Evolutionary conservation across 2,329 filamentous ascomycete species (phyloP).

Genomic region (Colletotrichum godetiae): DNA sequence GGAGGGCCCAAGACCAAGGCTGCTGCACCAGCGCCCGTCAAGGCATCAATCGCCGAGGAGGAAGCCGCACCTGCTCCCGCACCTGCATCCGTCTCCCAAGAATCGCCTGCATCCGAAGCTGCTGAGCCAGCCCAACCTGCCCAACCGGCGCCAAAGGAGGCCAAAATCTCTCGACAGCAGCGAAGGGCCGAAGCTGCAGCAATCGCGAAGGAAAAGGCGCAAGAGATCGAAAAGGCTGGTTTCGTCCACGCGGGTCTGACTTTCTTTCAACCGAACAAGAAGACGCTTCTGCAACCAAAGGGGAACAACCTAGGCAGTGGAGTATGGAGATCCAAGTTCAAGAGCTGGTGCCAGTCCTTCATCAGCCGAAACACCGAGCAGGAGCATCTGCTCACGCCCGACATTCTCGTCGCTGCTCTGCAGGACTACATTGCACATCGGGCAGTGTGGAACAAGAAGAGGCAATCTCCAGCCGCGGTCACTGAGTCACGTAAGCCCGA

Average conservation of each 20-base stretch:
- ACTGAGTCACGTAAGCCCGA: conserved; percentile 23
- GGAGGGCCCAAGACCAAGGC: conserved; percentile 3
- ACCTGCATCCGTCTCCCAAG: background rate
- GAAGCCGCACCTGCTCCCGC: background rate
- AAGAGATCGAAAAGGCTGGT: conserved; percentile 1
- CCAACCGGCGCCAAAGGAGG: background rate
- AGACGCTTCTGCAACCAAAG: conserved; percentile 25
- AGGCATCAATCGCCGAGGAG: background rate
- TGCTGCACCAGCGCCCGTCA: background rate
- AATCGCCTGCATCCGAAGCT: background rate
- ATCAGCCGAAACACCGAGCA: conserved; percentile 28
- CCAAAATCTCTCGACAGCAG: conserved; percentile 10
- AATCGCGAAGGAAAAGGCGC: conserved; percentile 16
- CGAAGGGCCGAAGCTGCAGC: background rate
- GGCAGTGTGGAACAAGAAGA: conserved; percentile 29
- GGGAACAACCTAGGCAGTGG: conserved; percentile 19
- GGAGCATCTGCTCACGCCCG: conserved; percentile 18
- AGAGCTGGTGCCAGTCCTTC: conserved; percentile 48
- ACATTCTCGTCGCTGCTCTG: conserved; percentile 22
- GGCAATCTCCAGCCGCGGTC: background rate
- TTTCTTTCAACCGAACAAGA: conserved; percentile 22
- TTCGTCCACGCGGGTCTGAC: conserved; percentile 21
- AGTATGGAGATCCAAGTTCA: conserved; percentile 47
- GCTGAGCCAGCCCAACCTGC: background rate
- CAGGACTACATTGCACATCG: conserved; percentile 20